Percentiles rank a stretch among this genome's conserved stretches.
phyloP scores from a whole-genome alignment of 2,329 filamentous ascomycete species.

The Aspergillus brunneoviolaceus region DNA sequence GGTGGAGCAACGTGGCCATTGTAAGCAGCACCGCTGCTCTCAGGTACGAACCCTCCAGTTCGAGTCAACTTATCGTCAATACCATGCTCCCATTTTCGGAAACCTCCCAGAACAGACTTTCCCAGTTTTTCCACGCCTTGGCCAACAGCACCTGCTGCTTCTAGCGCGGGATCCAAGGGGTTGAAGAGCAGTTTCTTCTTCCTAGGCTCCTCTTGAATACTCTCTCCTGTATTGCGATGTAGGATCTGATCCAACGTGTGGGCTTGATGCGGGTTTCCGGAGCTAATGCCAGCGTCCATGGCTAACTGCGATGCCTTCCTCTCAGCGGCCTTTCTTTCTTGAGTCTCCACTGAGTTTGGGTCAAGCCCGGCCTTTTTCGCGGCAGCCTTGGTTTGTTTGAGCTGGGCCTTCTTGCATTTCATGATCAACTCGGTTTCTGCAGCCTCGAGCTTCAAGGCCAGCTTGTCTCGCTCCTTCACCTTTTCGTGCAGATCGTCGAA shows the following conservation, averaged over 20 bases:
- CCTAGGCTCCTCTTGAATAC: constrained; percentile 15
- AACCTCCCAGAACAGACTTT: constrained; percentile 44
- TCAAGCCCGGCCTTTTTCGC: constrained; percentile 59
- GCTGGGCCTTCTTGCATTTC: constrained; percentile 72
- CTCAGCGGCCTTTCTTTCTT: constrained; percentile 53
- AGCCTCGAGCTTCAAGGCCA: constrained; percentile 71
- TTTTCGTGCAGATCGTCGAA: constrained; percentile 81
- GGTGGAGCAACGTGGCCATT: not conserved
- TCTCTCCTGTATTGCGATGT: constrained; percentile 24
- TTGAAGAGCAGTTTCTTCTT: constrained; percentile 20
- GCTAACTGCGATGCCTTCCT: constrained; percentile 47
- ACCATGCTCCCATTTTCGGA: constrained; percentile 42
- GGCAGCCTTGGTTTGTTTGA: constrained; percentile 66
- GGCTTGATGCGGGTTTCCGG: constrained; percentile 58
- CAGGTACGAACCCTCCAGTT: constrained; percentile 34
- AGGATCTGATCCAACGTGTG: constrained; percentile 51
- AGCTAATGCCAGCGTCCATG: constrained; percentile 52
- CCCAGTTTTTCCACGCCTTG: constrained; percentile 49
- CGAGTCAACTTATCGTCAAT: constrained; percentile 36
- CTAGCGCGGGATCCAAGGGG: constrained; percentile 48
- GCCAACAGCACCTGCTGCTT: constrained; percentile 53
- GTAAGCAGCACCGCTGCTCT: constrained; percentile 10
- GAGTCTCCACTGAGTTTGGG: constrained; percentile 35
- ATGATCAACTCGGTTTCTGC: constrained; percentile 85
- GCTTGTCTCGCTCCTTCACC: constrained; percentile 68